Percentiles rank a stretch among this genome's conserved stretches.
Evolutionary conservation across 2,329 filamentous ascomycete genomes (phyloP).

Genomic region (Pseudogymnoascus sp.): DNA sequence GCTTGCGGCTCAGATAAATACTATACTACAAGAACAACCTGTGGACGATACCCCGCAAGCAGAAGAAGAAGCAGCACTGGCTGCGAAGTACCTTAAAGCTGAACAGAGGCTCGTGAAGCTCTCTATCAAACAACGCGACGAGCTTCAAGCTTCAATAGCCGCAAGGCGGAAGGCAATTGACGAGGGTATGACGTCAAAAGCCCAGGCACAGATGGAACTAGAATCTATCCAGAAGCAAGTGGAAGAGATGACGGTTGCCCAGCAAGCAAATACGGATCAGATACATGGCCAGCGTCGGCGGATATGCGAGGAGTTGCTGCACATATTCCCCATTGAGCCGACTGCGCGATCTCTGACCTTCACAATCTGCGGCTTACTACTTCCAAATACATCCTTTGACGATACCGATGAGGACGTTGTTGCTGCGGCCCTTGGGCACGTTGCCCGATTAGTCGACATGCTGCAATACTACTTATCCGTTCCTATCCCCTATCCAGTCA

Average conservation of each 20-base stretch:
- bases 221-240: constrained; percentile 53
- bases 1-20: constrained; percentile 71
- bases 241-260: constrained; percentile 43
- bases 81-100: constrained; percentile 46
- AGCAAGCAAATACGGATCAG: constrained; percentile 51
- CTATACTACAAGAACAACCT: constrained; percentile 38
- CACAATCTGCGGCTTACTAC: constrained; percentile 66
- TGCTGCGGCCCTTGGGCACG: constrained; percentile 73
- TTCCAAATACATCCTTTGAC: constrained; percentile 75
- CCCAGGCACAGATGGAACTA: constrained; percentile 52
- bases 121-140: constrained; percentile 54
- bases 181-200: constrained; percentile 51
- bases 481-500: constrained; percentile 73
- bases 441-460: constrained; percentile 64
- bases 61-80: constrained; percentile 40
- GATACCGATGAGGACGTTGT: constrained; percentile 62
- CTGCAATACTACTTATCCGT: constrained; percentile 76
- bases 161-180: constrained; percentile 60
- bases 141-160: constrained; percentile 58
- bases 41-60: constrained; percentile 40
- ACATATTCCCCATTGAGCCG: constrained; percentile 74
- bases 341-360: constrained; percentile 62
- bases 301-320: constrained; percentile 73
- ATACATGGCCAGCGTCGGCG: constrained; percentile 82
- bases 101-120: constrained; percentile 60